phyloP scores from a whole-genome alignment of 805 yeast species.

The Diddensiella transvaalensis region DNA sequence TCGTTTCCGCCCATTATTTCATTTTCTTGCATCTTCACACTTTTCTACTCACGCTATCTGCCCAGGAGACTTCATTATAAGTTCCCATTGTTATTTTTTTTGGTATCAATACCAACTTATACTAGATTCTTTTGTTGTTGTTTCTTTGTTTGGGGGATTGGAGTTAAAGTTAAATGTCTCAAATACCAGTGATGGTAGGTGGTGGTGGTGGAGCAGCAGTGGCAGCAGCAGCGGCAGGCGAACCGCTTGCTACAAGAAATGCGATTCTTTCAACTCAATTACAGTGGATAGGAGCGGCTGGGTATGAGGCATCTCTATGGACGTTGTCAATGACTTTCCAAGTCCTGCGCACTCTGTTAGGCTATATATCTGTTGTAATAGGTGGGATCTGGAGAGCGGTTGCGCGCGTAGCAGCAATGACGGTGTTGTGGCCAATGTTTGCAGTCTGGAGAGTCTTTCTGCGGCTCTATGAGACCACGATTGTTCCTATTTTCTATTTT shows the following conservation, averaged over 20 bases:
- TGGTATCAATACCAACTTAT: too few relatives aligned
- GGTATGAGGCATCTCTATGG: background rate
- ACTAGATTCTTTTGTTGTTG: too few relatives aligned
- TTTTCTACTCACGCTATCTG: too few relatives aligned
- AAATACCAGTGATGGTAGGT: background rate
- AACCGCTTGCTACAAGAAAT: background rate
- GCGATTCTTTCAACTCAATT: background rate
- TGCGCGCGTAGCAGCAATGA: background rate
- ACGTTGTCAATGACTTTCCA: background rate
- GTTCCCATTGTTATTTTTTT: too few relatives aligned
- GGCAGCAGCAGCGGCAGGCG: background rate
- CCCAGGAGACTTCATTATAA: too few relatives aligned
- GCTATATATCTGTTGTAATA: too few relatives aligned
- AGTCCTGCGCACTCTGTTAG: background rate
- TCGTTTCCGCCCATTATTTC: too few relatives aligned
- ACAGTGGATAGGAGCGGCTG: background rate
- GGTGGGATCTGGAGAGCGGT: background rate
- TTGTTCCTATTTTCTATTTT: conserved; percentile 22
- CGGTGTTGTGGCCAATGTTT: conserved; percentile 1
- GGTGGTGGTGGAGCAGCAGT: background rate
- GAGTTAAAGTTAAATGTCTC: background rate
- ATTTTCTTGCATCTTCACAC: too few relatives aligned
- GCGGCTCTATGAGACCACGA: conserved; percentile 12
- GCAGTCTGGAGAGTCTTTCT: conserved; percentile 14
- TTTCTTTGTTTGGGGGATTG: too few relatives aligned